Base-by-base conservation (phyloP, 495 filamentous ascomycete species). In the Penicillium cinerascens region DNA sequence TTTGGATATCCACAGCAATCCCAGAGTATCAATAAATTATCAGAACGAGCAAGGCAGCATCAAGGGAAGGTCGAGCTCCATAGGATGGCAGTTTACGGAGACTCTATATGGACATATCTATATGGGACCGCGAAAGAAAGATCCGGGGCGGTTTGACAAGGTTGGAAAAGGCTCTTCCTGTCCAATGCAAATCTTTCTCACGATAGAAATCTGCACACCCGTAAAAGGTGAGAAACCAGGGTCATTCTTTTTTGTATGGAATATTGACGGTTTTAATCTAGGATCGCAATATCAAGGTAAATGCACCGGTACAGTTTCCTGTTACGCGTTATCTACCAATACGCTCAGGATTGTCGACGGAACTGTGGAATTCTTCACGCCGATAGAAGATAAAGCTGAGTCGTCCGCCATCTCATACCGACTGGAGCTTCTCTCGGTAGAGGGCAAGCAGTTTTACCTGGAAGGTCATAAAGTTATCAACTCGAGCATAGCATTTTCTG, bases 401-500 rank as follows among this genome's bases (percentile, higher is more conserved):
- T 33, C 29, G 10, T 33, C 29, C 9, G 11, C 9, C 29, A 33
- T 33, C 10, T 33, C 18, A 23, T 87, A 89, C 55, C 75, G 82
- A 49, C 78, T 86, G 41, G 77, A 81, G 49, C 80, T 88, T 69
- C 64, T 70, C 10, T 77, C 78, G 6, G 66, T 78, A 16, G 68
- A 81, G 47, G 79, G 78, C 10, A 59, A 65, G 37, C 66, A 67
- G 35, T 74, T 82, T 36, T 75, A 79, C 54, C 80, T 88, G 47
- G 70, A 82, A 50, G 85, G 83, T 8, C 80, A 78, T 61, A 87
- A 87, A 66, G 67, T 82, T 5, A 73, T 89, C 27, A 76, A 85
- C 63, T 78, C 81, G 5, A 78, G 69, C 0, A 77, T 82, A 26
- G 76, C 82, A 1, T 69, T 87, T 48, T 76, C 76, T 1, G 66